Conservation (phyloP, 495 filamentous ascomycete genomes). For the Massariosphaeria phaeospora region DNA sequence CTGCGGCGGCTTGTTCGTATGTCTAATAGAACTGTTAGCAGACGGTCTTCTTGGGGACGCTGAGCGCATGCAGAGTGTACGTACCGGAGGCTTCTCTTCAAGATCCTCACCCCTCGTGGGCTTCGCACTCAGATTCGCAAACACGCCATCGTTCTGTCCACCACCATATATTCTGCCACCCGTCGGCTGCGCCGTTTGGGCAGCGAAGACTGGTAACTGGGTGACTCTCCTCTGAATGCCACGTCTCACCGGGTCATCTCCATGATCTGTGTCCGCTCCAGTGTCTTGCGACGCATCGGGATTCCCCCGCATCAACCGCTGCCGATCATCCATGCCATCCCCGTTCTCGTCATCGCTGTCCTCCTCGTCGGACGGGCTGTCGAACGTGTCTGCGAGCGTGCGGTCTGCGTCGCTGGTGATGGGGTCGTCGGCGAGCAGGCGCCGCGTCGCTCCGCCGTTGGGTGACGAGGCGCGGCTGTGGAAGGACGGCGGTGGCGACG, state of each 20-base stretch:
- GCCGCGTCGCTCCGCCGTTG: conserved; percentile 44
- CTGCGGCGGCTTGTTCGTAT: conserved; percentile 96
- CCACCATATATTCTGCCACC: conserved; percentile 56
- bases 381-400: conserved; percentile 86
- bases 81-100: conserved; percentile 87
- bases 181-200: conserved; percentile 39
- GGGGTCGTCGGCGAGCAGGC: conserved; percentile 50
- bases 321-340: conserved; percentile 70
- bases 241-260: conserved; percentile 32
- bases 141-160: conserved; percentile 80
- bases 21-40: conserved; percentile 55
- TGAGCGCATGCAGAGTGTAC: conserved; percentile 39
- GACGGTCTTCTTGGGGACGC: background rate
- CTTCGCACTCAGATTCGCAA: conserved; percentile 89
- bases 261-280: conserved; percentile 42
- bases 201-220: conserved; percentile 48
- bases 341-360: conserved; percentile 45
- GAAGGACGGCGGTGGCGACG: conserved; percentile 91
- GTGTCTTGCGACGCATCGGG: conserved; percentile 43
- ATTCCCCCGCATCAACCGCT: conserved; percentile 74
- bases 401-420: conserved; percentile 58
- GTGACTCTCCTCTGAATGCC: conserved; percentile 48
- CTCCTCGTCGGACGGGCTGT: conserved; percentile 41
- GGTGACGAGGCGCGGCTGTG: conserved; percentile 76
- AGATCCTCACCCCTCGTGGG: conserved; percentile 80